These are phyloP conservation scores for Colletotrichum sp. DNA, from an alignment of 2,329 filamentous ascomycete genomes.

Conservation along the genomic window DNA sequence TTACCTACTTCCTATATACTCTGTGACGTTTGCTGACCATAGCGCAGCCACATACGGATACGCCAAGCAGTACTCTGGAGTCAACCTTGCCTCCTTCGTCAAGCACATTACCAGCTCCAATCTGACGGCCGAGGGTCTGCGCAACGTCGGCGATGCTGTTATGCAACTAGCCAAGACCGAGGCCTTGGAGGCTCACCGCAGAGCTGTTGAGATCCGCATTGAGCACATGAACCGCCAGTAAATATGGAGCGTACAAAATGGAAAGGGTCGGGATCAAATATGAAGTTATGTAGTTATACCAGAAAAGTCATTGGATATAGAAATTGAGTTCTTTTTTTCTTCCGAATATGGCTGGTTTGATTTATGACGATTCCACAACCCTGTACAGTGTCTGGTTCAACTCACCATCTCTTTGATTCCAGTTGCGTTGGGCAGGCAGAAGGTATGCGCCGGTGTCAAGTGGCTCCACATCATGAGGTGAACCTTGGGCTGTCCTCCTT, in stretches of 20 bases:
- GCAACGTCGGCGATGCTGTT: conserved; percentile 85
- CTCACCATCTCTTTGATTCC: neutral
- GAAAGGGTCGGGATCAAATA: neutral
- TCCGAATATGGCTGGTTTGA: neutral
- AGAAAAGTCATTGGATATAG: neutral
- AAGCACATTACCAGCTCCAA: conserved; percentile 98
- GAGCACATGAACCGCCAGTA: conserved; percentile 43
- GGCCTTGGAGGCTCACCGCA: conserved; percentile 89
- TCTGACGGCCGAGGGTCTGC: conserved; percentile 82
- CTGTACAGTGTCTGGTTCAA: neutral
- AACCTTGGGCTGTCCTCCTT: neutral
- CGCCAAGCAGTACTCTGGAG: conserved; percentile 97
- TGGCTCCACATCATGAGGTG: neutral
- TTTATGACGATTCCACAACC: neutral
- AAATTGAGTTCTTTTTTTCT: neutral
- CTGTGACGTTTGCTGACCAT: neutral
- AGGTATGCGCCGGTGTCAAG: neutral
- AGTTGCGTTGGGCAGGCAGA: neutral
- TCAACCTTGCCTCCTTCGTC: conserved; percentile 93
- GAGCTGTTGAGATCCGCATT: conserved; percentile 86
- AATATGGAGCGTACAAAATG: neutral
- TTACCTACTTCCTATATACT: neutral
- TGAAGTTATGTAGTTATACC: conserved; percentile 16
- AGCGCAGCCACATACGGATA: conserved; percentile 89
- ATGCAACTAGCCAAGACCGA: conserved; percentile 96